These are phyloP conservation scores for Ceratobasidium sp. DNA, from an alignment of 1,284 basidiomycete species.

Conservation along the genomic window DNA sequence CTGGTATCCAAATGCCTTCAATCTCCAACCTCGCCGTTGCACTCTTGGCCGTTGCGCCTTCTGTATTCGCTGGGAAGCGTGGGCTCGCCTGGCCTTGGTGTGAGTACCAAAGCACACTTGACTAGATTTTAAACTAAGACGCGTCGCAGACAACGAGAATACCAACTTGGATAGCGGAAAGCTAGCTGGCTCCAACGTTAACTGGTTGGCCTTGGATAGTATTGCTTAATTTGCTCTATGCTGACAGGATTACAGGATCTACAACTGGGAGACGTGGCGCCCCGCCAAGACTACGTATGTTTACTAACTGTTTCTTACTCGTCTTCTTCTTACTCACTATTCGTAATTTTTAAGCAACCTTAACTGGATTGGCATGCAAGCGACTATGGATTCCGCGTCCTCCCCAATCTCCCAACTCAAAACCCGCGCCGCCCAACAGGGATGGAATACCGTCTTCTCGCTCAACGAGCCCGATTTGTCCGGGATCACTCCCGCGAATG, in stretches of 20 bases:
- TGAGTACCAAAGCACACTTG: too few relatives aligned
- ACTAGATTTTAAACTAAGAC: too few relatives aligned
- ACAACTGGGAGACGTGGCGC: conserved; percentile 44
- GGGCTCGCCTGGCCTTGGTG: too few relatives aligned
- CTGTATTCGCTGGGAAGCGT: too few relatives aligned
- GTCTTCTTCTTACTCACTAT: not conserved
- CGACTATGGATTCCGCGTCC: conserved; percentile 35
- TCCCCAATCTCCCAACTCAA: conserved; percentile 36
- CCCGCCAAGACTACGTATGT: conserved; percentile 40
- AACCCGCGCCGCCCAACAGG: conserved; percentile 39
- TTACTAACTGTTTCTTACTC: not conserved
- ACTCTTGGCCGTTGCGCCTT: not conserved
- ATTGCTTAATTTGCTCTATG: too few relatives aligned
- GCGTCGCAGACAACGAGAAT: conserved; percentile 6
- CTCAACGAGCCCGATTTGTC: conserved; percentile 45
- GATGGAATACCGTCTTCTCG: conserved; percentile 42
- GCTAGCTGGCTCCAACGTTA: not conserved
- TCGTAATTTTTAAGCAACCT: conserved; percentile 6
- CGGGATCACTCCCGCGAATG: conserved; percentile 20
- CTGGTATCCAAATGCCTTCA: not conserved
- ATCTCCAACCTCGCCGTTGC: conserved; percentile 3
- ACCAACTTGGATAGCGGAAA: conserved; percentile 15
- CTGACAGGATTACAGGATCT: conserved; percentile 8
- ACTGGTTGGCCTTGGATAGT: not conserved
- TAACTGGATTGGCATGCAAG: conserved; percentile 42